These are phyloP conservation scores for Aspergillus pseudotamarii DNA, from an alignment of 2,329 filamentous ascomycete genomes.

Conservation along the genomic window DNA sequence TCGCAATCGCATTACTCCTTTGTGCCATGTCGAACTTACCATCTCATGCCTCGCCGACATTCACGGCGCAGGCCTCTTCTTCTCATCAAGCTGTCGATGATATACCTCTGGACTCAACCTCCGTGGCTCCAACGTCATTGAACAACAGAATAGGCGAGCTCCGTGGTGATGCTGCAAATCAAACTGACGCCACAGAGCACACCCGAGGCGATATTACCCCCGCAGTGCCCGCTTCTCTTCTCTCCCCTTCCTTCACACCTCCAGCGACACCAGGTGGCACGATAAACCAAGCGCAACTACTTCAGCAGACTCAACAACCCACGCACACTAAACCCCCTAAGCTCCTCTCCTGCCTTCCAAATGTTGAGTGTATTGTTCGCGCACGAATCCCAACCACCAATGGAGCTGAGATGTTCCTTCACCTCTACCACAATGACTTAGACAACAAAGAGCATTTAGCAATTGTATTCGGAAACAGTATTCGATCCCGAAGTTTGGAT, in stretches of 20 bases:
- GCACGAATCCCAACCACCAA: slow-evolving; percentile 91
- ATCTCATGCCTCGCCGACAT: slow-evolving; percentile 56
- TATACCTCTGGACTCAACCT: slow-evolving; percentile 24
- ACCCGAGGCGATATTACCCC: slow-evolving; percentile 43
- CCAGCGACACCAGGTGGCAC: slow-evolving; percentile 47
- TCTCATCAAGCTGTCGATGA: slow-evolving; percentile 25
- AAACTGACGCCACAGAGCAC: slow-evolving; percentile 26
- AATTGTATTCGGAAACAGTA: slow-evolving; percentile 90
- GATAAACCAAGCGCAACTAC: slow-evolving; percentile 33
- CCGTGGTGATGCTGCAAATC: slow-evolving; percentile 21
- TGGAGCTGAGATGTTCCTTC: slow-evolving; percentile 94
- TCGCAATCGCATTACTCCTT: slow-evolving; percentile 16
- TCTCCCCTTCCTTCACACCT: slow-evolving; percentile 57
- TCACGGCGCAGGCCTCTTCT: slow-evolving; percentile 44
- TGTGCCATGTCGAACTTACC: slow-evolving; percentile 57
- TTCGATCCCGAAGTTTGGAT: slow-evolving; percentile 68
- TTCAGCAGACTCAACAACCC: slow-evolving; percentile 31
- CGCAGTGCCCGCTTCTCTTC: slow-evolving; percentile 54
- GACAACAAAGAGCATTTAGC: slow-evolving; percentile 96
- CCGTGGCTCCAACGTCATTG: slow-evolving; percentile 8
- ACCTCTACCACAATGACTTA: slow-evolving; percentile 88
- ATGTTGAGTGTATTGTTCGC: slow-evolving; percentile 91
- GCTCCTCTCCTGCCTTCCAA: slow-evolving; percentile 73
- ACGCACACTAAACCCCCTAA: slow-evolving; percentile 63
- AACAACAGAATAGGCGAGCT: slow-evolving; percentile 18